Evolutionary conservation across 306 rosid species (phyloP).

Genomic region (Corylus heterophylla): DNA sequence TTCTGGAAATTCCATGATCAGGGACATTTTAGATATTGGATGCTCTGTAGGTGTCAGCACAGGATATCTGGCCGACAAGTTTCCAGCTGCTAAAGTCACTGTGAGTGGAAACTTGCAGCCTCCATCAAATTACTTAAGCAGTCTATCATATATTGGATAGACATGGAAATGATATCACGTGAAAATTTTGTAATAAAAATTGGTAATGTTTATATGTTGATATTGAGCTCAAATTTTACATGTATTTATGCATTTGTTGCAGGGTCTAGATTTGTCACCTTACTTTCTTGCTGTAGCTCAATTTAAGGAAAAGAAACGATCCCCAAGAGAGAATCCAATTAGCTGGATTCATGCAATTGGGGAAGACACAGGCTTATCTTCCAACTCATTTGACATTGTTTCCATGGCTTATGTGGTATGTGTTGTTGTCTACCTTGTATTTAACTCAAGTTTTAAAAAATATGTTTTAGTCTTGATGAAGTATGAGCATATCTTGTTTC

Average conservation of each 20-base stretch:
- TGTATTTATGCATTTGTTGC: slow-evolving; percentile 15
- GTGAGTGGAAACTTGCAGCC: slow-evolving; percentile 39
- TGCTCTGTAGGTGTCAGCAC: slow-evolving; percentile 66
- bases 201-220: background rate
- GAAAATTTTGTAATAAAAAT: background rate
- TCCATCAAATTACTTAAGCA: background rate
- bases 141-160: background rate
- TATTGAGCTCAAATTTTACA: background rate
- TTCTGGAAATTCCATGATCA: slow-evolving; percentile 38
- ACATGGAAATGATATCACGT: background rate
- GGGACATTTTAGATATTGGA: slow-evolving; percentile 62
- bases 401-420: slow-evolving; percentile 59
- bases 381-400: slow-evolving; percentile 57
- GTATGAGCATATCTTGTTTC: background rate
- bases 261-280: slow-evolving; percentile 77
- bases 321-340: slow-evolving; percentile 42
- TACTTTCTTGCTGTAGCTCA: slow-evolving; percentile 70
- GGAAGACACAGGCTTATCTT: slow-evolving; percentile 61
- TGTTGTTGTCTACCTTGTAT: slow-evolving; percentile 10
- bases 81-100: slow-evolving; percentile 50
- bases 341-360: slow-evolving; percentile 69
- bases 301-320: slow-evolving; percentile 47
- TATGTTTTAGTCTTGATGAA: background rate
- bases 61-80: slow-evolving; percentile 57
- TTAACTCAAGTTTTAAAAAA: slow-evolving; percentile 3